phyloP scores from a whole-genome alignment of 108 stramenopile species.

The Poteriospumella lacustris region DNA sequence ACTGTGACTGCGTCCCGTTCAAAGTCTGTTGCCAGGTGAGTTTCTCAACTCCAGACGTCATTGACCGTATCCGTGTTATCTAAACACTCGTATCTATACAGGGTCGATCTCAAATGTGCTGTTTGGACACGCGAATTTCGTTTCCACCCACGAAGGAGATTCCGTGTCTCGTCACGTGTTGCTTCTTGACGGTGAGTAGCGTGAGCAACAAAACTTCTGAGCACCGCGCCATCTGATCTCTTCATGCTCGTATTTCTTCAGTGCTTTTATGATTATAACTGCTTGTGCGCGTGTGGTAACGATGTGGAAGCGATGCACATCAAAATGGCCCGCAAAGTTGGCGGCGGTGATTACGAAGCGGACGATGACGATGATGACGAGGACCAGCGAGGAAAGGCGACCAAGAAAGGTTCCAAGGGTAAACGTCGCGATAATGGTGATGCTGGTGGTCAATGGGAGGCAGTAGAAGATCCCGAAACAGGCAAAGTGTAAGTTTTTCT shows the following conservation, averaged over 20 bases:
- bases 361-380: too few species aligned
- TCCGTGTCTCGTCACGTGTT: background rate
- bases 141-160: background rate
- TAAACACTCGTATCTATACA: background rate
- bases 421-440: too few species aligned
- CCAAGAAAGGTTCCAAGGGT: too few species aligned
- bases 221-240: background rate
- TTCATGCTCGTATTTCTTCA: background rate
- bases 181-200: background rate
- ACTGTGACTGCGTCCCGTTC: background rate
- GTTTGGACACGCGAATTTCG: background rate
- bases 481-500: too few species aligned
- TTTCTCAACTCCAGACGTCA: background rate
- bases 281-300: background rate
- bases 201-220: background rate
- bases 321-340: too few species aligned
- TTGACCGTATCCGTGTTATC: background rate
- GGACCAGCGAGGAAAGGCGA: too few species aligned
- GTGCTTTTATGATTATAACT: background rate
- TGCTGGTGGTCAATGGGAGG: too few species aligned
- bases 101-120: background rate
- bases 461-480: too few species aligned
- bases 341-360: too few species aligned
- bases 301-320: background rate
- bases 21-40: background rate